Conservation (phyloP, 768 basidiomycete genomes). For the Suillus subaureus region DNA sequence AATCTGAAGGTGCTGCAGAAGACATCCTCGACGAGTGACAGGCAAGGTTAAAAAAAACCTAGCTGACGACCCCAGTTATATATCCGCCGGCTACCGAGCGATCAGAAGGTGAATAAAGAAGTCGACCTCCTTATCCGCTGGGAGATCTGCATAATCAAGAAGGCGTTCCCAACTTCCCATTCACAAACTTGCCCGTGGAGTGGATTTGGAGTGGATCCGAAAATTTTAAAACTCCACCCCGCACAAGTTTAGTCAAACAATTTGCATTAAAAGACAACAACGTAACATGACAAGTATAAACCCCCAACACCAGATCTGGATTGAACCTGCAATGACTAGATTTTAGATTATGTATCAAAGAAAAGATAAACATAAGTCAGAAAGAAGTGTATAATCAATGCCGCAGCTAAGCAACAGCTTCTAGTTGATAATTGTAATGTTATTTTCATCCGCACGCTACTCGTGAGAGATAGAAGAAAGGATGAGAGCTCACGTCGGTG, state of each 20-base stretch:
- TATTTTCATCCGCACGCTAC: slow-evolving; percentile 23
- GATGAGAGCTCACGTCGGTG: not conserved
- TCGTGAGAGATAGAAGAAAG: slow-evolving; percentile 2
- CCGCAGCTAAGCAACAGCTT: slow-evolving; percentile 85
- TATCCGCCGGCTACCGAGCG: not conserved
- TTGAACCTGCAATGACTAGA: not conserved
- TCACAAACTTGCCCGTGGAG: not conserved
- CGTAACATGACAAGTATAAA: not conserved
- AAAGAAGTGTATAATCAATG: slow-evolving; percentile 51
- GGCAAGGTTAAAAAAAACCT: not conserved
- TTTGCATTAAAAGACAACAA: not conserved
- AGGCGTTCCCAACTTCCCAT: not conserved
- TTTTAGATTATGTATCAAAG: slow-evolving; percentile 2
- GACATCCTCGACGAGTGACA: not conserved
- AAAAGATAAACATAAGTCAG: slow-evolving; percentile 33
- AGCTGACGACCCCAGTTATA: not conserved
- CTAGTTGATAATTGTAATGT: slow-evolving; percentile 70
- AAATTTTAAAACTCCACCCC: not conserved
- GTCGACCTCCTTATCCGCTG: not conserved
- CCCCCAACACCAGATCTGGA: not conserved
- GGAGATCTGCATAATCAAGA: not conserved
- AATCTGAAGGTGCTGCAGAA: slow-evolving; percentile 12
- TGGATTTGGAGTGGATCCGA: not conserved
- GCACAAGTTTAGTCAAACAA: not conserved
- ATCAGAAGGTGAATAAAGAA: not conserved